A percentile compares a stretch with the other conserved stretches of the same genome.
These are phyloP conservation scores for Alloteropsis semialata DNA, from an alignment of 176 grass and related monocot genomes.

Conservation along the genomic window DNA sequence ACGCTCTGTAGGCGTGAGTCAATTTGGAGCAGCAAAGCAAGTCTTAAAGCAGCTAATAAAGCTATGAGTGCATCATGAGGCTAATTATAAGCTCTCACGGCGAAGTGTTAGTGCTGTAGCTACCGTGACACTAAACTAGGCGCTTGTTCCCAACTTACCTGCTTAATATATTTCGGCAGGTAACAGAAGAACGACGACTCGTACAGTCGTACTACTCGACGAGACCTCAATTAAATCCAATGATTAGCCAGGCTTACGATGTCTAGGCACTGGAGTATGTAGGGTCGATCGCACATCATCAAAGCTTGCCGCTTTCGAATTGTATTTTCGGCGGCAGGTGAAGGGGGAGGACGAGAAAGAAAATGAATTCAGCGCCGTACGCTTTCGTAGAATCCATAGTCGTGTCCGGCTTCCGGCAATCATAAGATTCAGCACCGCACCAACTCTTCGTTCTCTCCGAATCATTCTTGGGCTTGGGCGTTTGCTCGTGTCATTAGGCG, in stretches of 20 bases:
- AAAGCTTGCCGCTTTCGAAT: constrained; percentile 1
- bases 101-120: background rate
- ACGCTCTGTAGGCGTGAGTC: background rate
- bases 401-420: constrained; percentile 12
- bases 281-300: background rate
- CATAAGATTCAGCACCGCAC: constrained; percentile 19
- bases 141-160: background rate
- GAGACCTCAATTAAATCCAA: background rate
- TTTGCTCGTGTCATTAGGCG: background rate
- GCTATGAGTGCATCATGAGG: background rate
- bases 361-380: background rate
- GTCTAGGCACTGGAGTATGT: background rate
- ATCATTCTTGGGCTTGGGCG: background rate
- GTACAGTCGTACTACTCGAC: background rate
- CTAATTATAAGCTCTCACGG: background rate
- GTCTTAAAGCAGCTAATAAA: background rate
- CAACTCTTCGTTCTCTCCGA: background rate
- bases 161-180: background rate
- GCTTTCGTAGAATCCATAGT: background rate
- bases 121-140: background rate
- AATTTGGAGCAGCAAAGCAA: background rate
- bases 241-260: constrained; percentile 18
- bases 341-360: background rate
- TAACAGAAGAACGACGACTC: background rate
- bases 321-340: background rate